phyloP scores from a whole-genome alignment of 2,329 filamentous ascomycete genomes.

The Colletotrichum simmondsii region DNA sequence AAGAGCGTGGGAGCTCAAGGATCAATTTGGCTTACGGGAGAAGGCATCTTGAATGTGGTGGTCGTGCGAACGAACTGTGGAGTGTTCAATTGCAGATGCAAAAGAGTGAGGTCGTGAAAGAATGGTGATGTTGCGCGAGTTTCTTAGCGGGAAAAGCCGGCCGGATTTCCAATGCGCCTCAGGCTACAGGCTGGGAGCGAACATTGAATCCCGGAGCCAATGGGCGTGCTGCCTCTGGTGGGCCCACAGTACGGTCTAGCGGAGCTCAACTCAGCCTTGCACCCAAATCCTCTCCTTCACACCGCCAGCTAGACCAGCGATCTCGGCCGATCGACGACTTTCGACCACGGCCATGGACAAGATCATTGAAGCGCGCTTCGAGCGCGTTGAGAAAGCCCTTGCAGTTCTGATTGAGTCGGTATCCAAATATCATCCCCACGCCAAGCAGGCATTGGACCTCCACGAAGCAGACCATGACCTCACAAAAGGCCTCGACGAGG shows the following conservation, averaged over 20 bases:
- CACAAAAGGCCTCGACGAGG: constrained; percentile 70
- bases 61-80: constrained; percentile 41
- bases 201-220: constrained; percentile 24
- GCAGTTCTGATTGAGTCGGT: constrained; percentile 81
- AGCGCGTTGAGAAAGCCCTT: constrained; percentile 74
- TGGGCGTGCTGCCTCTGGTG: neutral
- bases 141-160: constrained; percentile 37
- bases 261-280: constrained; percentile 30
- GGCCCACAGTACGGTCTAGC: neutral
- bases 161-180: constrained; percentile 34
- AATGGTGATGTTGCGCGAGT: constrained; percentile 35
- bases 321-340: neutral
- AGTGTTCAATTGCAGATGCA: constrained; percentile 49
- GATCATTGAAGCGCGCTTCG: constrained; percentile 70
- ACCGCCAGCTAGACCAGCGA: neutral
- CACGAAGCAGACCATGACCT: constrained; percentile 77
- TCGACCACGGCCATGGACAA: constrained; percentile 63
- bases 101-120: constrained; percentile 26
- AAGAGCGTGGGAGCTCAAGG: too few species aligned
- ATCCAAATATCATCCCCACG: constrained; percentile 82
- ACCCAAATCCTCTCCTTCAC: neutral
- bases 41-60: constrained; percentile 52
- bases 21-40: constrained; percentile 46
- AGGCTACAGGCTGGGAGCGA: constrained; percentile 29
- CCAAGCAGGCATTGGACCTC: constrained; percentile 74